These are phyloP conservation scores for Penicillium aurantiogriseum DNA, from an alignment of 2,329 filamentous ascomycete genomes.

Conservation along the genomic window DNA sequence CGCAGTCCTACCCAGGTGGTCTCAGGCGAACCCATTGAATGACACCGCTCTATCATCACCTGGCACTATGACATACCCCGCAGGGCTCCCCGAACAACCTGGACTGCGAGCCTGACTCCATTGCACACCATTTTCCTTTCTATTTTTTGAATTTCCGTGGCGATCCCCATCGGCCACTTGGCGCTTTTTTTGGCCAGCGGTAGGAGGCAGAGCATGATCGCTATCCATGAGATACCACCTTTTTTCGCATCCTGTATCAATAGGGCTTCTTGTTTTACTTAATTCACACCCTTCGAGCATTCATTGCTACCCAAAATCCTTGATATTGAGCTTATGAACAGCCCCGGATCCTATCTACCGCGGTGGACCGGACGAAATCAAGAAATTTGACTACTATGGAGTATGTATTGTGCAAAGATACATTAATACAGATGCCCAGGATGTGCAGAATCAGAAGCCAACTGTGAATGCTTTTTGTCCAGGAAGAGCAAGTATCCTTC, in stretches of 20 bases:
- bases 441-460: background rate
- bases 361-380: background rate
- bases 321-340: background rate
- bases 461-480: background rate
- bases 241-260: conserved; percentile 24
- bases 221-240: conserved; percentile 28
- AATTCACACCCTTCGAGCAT: conserved; percentile 19
- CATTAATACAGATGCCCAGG: background rate
- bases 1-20: background rate
- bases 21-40: background rate
- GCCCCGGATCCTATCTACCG: background rate
- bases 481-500: background rate
- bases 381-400: background rate
- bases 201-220: conserved; percentile 17
- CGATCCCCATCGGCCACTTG: conserved; percentile 4
- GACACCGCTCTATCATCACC: background rate
- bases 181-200: conserved; percentile 20
- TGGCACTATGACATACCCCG: background rate
- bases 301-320: too few species aligned
- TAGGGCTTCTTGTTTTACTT: conserved; percentile 17
- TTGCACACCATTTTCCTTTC: background rate
- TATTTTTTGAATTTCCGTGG: conserved; percentile 13
- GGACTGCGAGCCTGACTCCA: background rate
- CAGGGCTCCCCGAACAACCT: background rate
- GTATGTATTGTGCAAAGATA: background rate